phyloP scores from a whole-genome alignment of 352 stramenopile species.

The Pythium periplocum region DNA sequence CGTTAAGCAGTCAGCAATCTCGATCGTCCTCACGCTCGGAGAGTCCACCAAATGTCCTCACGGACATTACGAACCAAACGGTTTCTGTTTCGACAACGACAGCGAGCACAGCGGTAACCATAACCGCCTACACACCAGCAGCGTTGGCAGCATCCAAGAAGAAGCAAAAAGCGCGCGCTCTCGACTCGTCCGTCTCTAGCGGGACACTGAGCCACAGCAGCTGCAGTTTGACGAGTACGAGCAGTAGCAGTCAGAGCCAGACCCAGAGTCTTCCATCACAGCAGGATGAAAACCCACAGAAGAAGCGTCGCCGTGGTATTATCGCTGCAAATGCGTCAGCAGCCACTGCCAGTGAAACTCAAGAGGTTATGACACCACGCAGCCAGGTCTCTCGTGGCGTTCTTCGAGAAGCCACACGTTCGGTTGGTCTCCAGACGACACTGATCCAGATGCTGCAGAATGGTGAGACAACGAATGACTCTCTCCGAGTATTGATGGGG shows the following conservation, averaged over 20 bases:
- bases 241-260: constrained; percentile 5
- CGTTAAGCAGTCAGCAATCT: not conserved
- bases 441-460: constrained; percentile 27
- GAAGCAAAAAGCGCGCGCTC: no score
- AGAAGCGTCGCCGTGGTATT: not conserved
- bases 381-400: no score
- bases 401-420: not conserved
- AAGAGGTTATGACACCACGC: no score
- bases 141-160: constrained; percentile 8
- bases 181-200: no score
- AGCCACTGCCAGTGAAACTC: no score
- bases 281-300: not conserved
- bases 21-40: constrained; percentile 20
- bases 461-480: constrained; percentile 4
- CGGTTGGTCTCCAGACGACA: constrained; percentile 16
- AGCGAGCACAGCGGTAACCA: not conserved
- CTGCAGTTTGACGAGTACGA: not conserved
- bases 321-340: no score
- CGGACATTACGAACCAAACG: constrained; percentile 64
- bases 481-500: no score
- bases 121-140: constrained; percentile 9
- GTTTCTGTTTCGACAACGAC: no score
- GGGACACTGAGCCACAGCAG: not conserved
- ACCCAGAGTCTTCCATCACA: not conserved
- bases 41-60: constrained; percentile 18